phyloP scores from a whole-genome alignment of 2,329 filamentous ascomycete species.

The Penicillium sp. region DNA sequence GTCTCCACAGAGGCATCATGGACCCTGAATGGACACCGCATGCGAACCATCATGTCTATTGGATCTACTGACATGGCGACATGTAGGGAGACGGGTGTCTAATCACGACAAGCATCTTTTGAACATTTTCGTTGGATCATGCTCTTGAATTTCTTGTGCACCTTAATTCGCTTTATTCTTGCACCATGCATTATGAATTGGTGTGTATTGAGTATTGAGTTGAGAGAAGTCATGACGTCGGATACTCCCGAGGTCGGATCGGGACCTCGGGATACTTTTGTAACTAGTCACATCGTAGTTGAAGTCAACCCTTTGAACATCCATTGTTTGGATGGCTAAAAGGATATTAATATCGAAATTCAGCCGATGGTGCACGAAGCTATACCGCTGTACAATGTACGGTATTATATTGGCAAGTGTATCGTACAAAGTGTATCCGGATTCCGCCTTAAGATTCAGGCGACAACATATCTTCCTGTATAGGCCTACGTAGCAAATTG shows the following conservation, averaged over 20 bases:
- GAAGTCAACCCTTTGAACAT: too few relatives aligned
- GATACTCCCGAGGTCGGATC: background rate
- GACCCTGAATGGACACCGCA: constrained; percentile 1
- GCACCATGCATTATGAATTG: background rate
- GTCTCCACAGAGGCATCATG: constrained; percentile 11
- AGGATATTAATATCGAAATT: background rate
- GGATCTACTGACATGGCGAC: background rate
- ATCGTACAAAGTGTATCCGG: background rate
- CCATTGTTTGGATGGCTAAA: background rate
- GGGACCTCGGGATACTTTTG: background rate
- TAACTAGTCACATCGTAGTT: background rate
- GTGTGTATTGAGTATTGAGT: background rate
- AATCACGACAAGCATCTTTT: background rate
- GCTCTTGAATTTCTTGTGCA: background rate
- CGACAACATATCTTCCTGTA: background rate
- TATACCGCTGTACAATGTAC: background rate
- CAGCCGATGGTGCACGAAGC: background rate
- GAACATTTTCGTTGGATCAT: background rate
- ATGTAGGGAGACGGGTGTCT: background rate
- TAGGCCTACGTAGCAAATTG: too few relatives aligned
- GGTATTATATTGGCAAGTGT: background rate
- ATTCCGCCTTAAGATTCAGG: background rate
- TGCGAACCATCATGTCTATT: background rate
- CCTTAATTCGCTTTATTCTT: background rate
- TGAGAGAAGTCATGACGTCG: constrained; percentile 7